Evolutionary conservation across 176 grass and related monocot species (phyloP).

Genomic region (Triticum monococcum): DNA sequence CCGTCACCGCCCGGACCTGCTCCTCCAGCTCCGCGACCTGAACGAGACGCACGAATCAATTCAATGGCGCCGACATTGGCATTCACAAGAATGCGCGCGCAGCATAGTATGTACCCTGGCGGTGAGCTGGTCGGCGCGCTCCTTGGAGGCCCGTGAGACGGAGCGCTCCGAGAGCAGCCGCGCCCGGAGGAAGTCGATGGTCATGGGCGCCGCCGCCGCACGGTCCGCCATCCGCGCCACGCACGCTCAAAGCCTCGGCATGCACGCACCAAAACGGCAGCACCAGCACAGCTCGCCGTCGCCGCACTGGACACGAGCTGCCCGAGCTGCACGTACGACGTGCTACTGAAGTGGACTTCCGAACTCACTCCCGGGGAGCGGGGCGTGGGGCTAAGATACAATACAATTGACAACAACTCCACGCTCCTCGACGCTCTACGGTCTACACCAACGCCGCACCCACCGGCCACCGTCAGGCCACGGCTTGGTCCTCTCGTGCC

Average conservation of each 20-base stretch:
- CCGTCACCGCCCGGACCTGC: constrained; percentile 66
- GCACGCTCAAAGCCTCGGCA: background rate
- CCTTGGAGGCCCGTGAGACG: constrained; percentile 80
- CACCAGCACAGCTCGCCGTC: no score
- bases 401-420: background rate
- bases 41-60: background rate
- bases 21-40: constrained; percentile 93
- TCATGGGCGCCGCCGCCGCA: constrained; percentile 53
- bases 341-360: background rate
- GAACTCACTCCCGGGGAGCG: background rate
- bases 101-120: constrained; percentile 41
- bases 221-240: constrained; percentile 54
- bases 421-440: background rate
- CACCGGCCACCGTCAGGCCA: background rate
- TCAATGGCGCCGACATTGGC: background rate
- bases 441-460: background rate
- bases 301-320: no score
- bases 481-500: background rate
- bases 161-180: constrained; percentile 94
- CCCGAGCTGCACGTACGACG: background rate
- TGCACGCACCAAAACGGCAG: background rate
- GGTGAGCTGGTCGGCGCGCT: constrained; percentile 77
- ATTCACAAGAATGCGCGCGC: background rate
- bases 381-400: background rate
- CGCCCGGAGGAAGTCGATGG: constrained; percentile 91